Conservation (phyloP, 2,329 filamentous ascomycete species). For the Aspergillus versicolor region DNA sequence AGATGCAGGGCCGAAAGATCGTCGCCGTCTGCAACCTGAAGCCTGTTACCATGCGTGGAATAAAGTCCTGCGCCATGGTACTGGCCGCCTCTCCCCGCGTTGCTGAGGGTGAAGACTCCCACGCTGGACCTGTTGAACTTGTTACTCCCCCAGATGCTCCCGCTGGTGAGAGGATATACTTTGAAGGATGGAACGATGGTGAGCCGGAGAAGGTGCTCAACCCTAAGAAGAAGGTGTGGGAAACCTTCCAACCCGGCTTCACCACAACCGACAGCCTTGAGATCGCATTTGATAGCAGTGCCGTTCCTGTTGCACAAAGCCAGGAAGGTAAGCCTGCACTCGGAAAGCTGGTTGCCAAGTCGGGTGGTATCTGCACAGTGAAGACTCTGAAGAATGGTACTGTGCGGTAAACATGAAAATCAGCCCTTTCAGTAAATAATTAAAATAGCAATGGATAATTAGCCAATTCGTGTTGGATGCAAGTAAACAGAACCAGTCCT, state of each 20-base stretch:
- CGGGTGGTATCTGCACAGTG: conserved; percentile 79
- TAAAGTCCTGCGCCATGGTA: conserved; percentile 83
- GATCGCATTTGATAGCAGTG: conserved; percentile 80
- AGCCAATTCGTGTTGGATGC: not conserved
- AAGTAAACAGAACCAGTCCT: not conserved
- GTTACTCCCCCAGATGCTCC: conserved; percentile 76
- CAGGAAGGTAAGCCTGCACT: conserved; percentile 57
- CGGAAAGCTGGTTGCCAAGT: conserved; percentile 69
- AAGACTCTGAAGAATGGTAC: conserved; percentile 75
- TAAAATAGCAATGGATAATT: conserved; percentile 12
- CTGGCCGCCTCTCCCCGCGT: conserved; percentile 85
- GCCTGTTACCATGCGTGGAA: conserved; percentile 97
- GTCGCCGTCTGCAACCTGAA: conserved; percentile 97
- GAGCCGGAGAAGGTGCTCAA: conserved; percentile 92
- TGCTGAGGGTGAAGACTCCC: conserved; percentile 78
- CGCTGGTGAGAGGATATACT: conserved; percentile 85
- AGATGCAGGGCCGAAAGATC: conserved; percentile 96
- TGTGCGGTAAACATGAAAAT: conserved; percentile 63
- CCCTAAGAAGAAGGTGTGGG: conserved; percentile 99
- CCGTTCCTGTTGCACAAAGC: conserved; percentile 72
- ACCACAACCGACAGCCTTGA: conserved; percentile 79
- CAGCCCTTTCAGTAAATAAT: not conserved
- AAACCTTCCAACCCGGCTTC: conserved; percentile 93
- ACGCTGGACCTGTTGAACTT: conserved; percentile 88
- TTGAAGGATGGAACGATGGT: conserved; percentile 83